A percentile compares a stretch with the other conserved stretches of the same genome.
Conservation (phyloP, 2,329 filamentous ascomycete species). For the Alternaria viburni region DNA sequence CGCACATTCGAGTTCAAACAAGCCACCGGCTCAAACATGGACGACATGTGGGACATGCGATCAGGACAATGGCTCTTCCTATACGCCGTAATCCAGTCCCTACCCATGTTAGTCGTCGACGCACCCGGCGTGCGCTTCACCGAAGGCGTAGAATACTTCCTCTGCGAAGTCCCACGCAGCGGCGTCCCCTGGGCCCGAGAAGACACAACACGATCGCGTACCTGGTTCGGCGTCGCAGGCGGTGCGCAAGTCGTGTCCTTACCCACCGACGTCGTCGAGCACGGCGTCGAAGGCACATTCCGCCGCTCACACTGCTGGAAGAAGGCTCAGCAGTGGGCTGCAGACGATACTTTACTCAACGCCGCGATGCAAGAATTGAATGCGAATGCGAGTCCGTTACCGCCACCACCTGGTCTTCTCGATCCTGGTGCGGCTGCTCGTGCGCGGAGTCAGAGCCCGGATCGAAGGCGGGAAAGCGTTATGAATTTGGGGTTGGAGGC, state of each 20-base stretch:
- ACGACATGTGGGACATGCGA: slow-evolving; percentile 74
- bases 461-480: slow-evolving; percentile 51
- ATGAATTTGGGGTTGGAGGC: slow-evolving; percentile 56
- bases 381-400: slow-evolving; percentile 36
- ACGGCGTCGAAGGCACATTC: slow-evolving; percentile 72
- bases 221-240: slow-evolving; percentile 78
- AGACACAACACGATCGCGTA: slow-evolving; percentile 61
- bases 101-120: slow-evolving; percentile 80
- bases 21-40: slow-evolving; percentile 66
- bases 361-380: slow-evolving; percentile 46
- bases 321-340: slow-evolving; percentile 66
- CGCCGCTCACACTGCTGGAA: slow-evolving; percentile 73
- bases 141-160: slow-evolving; percentile 79
- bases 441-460: slow-evolving; percentile 36
- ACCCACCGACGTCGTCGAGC: slow-evolving; percentile 68
- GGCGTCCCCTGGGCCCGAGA: slow-evolving; percentile 76
- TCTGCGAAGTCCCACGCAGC: slow-evolving; percentile 76
- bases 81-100: slow-evolving; percentile 76
- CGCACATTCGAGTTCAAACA: slow-evolving; percentile 74
- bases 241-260: slow-evolving; percentile 66
- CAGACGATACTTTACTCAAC: slow-evolving; percentile 41
- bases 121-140: slow-evolving; percentile 72
- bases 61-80: slow-evolving; percentile 83
- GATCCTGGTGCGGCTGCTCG: slow-evolving; percentile 26
- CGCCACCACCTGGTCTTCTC: slow-evolving; percentile 39